Conservation (phyloP, 306 rosid genomes). For the Prunus fruticosa region DNA sequence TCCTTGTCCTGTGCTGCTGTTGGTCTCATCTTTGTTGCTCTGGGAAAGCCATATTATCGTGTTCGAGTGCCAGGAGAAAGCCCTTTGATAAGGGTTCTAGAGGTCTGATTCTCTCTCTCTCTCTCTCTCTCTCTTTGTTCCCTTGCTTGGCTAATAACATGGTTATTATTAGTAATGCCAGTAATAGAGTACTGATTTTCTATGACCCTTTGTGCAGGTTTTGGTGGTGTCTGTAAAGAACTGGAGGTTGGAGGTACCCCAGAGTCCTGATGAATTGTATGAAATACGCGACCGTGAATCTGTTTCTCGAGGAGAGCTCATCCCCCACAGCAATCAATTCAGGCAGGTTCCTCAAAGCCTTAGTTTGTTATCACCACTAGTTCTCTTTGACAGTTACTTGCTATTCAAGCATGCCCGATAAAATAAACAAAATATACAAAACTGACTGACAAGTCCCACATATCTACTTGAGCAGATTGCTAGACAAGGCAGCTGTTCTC, state of each 20-base stretch:
- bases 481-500: constrained; percentile 55
- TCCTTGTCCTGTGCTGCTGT: constrained; percentile 35
- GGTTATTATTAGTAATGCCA: not conserved
- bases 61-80: constrained; percentile 39
- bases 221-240: constrained; percentile 16
- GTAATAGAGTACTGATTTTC: not conserved
- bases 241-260: constrained; percentile 1
- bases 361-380: not conserved
- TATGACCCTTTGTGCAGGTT: not conserved
- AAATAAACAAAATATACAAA: not conserved
- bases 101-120: constrained; percentile 27
- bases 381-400: not conserved
- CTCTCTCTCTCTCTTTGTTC: not conserved
- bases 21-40: constrained; percentile 35
- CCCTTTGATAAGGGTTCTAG: constrained; percentile 39
- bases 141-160: not conserved
- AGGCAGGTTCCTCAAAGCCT: constrained; percentile 5
- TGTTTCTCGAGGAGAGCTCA: not conserved
- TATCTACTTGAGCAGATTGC: constrained; percentile 30
- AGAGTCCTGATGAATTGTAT: not conserved
- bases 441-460: not conserved
- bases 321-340: constrained; percentile 14
- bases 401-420: not conserved
- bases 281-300: not conserved
- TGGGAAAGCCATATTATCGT: constrained; percentile 47